These are phyloP conservation scores for Solanum okadae DNA, from an alignment of 257 asterid genomes.

Conservation along the genomic window DNA sequence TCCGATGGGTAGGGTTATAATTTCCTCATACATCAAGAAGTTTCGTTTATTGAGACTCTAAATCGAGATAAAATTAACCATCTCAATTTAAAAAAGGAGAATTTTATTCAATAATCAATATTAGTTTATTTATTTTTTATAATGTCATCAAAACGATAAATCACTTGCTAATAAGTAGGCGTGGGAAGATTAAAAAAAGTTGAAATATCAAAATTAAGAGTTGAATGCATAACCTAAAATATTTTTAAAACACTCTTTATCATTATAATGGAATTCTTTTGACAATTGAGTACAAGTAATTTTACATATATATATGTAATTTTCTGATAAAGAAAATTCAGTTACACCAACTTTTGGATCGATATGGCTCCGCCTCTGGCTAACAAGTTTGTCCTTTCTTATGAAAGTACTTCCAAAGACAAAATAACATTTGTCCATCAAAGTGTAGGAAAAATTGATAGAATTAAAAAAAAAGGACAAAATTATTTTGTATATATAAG, in stretches of 20 bases:
- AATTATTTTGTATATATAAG: neutral
- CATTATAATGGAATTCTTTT: neutral
- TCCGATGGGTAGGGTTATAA: neutral
- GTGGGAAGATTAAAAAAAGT: neutral
- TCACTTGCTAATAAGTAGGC: neutral
- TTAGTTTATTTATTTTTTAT: neutral
- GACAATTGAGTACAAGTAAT: neutral
- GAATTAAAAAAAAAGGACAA: no score
- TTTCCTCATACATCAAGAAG: neutral
- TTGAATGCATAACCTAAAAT: neutral
- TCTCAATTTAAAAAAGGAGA: neutral
- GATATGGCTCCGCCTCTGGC: neutral
- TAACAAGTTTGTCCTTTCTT: neutral
- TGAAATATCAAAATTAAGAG: neutral
- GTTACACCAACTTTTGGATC: neutral
- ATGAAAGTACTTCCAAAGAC: neutral
- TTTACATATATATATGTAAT: neutral
- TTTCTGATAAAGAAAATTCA: neutral
- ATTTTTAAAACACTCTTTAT: neutral
- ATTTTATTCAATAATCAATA: neutral
- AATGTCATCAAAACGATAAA: neutral
- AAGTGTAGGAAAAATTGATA: neutral
- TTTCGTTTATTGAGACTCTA: neutral
- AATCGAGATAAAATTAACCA: neutral
- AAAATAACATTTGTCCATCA: neutral